A percentile compares a stretch with the other conserved stretches of the same genome.
Conservation (phyloP, 345 rosid species). For the Salix exigua region DNA sequence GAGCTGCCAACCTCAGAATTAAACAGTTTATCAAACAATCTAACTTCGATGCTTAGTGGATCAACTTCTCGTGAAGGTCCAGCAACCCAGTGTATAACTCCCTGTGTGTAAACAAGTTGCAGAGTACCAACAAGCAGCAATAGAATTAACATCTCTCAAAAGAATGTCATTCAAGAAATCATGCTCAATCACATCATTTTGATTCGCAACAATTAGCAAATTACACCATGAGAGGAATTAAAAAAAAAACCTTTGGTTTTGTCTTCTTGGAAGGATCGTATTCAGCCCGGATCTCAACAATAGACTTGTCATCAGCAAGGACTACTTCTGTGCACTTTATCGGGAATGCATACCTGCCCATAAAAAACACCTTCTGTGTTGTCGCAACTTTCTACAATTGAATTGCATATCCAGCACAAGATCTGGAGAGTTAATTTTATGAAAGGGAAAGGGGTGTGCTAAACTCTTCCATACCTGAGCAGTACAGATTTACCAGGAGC, state of each 20-base stretch:
- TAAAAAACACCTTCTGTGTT: neutral
- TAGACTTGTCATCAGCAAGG: slow-evolving; percentile 69
- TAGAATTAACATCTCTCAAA: neutral
- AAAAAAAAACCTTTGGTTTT: slow-evolving; percentile 69
- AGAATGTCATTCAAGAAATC: neutral
- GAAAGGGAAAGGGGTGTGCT: neutral
- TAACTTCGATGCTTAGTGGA: slow-evolving; percentile 80
- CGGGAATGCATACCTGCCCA: slow-evolving; percentile 62
- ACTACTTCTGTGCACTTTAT: slow-evolving; percentile 64
- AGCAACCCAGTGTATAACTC: slow-evolving; percentile 96
- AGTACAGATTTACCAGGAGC: slow-evolving; percentile 91
- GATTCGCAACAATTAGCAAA: neutral
- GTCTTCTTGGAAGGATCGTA: slow-evolving; percentile 80
- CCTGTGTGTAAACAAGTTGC: slow-evolving; percentile 32
- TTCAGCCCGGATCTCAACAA: slow-evolving; percentile 70
- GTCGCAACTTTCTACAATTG: neutral
- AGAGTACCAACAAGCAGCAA: neutral
- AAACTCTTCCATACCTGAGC: slow-evolving; percentile 49
- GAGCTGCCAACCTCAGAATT: slow-evolving; percentile 61
- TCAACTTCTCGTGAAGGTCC: slow-evolving; percentile 58
- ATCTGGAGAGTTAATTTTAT: neutral
- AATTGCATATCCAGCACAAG: slow-evolving; percentile 2
- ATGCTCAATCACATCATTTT: neutral
- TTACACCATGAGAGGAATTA: neutral
- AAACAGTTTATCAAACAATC: slow-evolving; percentile 85